Percentiles rank a stretch among this genome's conserved stretches.
Conservation (phyloP, 768 basidiomycete species). For the Boletus patriciae region DNA sequence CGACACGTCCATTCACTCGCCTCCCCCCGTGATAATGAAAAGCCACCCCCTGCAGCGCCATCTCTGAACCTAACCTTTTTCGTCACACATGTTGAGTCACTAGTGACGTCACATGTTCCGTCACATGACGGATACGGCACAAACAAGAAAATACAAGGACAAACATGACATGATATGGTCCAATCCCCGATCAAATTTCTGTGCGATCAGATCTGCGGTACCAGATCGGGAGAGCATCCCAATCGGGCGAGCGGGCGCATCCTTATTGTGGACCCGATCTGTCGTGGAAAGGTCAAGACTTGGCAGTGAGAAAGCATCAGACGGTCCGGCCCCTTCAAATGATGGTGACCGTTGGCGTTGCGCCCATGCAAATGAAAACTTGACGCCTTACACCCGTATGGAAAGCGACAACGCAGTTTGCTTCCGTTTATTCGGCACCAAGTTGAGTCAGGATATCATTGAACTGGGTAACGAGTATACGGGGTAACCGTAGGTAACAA, state of each 20-base stretch:
- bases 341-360: conserved; percentile 14
- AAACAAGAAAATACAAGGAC: conserved; percentile 21
- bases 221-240: conserved; percentile 20
- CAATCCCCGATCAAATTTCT: conserved; percentile 37
- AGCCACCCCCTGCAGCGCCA: conserved; percentile 11
- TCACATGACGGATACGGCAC: conserved; percentile 21
- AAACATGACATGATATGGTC: conserved; percentile 17
- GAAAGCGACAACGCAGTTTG: conserved; percentile 12
- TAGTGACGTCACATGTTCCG: conserved; percentile 23
- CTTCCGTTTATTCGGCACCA: conserved; percentile 19
- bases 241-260: conserved; percentile 21
- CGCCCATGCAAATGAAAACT: conserved; percentile 29
- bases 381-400: conserved; percentile 17
- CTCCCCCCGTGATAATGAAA: conserved; percentile 20
- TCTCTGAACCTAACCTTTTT: conserved; percentile 29
- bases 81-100: neutral
- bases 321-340: conserved; percentile 11
- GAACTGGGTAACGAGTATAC: conserved; percentile 37
- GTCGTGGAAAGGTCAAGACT: conserved; percentile 3
- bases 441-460: conserved; percentile 34
- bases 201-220: conserved; percentile 29
- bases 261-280: conserved; percentile 5
- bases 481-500: conserved; percentile 40
- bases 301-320: conserved; percentile 13
- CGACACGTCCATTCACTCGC: neutral